A percentile compares a stretch with the other conserved stretches of the same genome.
Evolutionary conservation across 192 early-diverging fungal genomes (phyloP).

Genomic region (Pilobolus umbonatus): DNA sequence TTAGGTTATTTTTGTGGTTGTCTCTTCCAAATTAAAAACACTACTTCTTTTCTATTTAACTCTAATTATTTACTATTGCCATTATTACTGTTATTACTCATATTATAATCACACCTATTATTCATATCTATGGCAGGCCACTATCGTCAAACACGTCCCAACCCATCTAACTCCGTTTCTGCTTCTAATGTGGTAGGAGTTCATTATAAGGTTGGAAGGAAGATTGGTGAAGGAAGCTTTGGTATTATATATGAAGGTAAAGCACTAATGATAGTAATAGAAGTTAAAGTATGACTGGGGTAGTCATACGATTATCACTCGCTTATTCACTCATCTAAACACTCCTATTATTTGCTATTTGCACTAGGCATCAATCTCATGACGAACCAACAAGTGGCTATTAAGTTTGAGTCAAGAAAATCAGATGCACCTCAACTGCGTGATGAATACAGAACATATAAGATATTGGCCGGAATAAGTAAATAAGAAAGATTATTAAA

Average conservation of each 20-base stretch:
- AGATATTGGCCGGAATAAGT: constrained; percentile 75
- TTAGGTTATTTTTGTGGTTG: too few relatives aligned
- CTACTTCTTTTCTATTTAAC: too few relatives aligned
- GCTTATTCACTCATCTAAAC: too few relatives aligned
- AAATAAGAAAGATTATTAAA: too few relatives aligned
- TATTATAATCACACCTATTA: too few relatives aligned
- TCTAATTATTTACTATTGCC: too few relatives aligned
- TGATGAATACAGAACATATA: constrained; percentile 95
- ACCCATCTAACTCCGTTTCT: constrained; percentile 30
- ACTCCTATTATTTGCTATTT: too few relatives aligned
- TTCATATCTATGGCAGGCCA: constrained; percentile 5
- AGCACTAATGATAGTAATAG: constrained; percentile 2
- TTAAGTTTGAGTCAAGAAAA: constrained; percentile 97
- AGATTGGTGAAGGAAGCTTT: constrained; percentile 98
- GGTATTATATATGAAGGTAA: constrained; percentile 98
- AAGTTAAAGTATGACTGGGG: not conserved
- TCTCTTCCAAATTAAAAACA: too few relatives aligned
- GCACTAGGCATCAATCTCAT: constrained; percentile 73
- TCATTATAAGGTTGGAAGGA: constrained; percentile 92
- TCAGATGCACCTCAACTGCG: constrained; percentile 94
- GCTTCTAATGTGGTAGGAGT: constrained; percentile 85
- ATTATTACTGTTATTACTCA: too few relatives aligned
- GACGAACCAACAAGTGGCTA: constrained; percentile 90
- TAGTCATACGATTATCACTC: not conserved
- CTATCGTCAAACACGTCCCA: constrained; percentile 14